These are phyloP conservation scores for Trichomonas gallinae DNA, from an alignment of 208 protist species.

Conservation along the genomic window DNA sequence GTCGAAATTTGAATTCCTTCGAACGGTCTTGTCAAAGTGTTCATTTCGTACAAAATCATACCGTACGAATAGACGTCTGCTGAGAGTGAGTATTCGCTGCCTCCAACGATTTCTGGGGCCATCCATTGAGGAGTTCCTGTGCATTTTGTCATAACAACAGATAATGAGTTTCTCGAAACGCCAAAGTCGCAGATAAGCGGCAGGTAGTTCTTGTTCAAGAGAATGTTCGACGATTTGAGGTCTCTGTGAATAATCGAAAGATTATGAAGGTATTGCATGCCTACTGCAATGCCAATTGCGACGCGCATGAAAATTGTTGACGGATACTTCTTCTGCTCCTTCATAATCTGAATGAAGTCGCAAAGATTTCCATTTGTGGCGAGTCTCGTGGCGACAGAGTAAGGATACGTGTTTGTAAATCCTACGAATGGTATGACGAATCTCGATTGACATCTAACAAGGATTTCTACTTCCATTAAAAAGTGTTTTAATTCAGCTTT, in stretches of 20 bases:
- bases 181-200: not conserved
- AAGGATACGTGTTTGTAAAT: not conserved
- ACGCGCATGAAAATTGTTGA: not conserved
- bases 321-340: not conserved
- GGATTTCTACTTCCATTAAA: not conserved
- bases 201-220: not conserved
- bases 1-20: not conserved
- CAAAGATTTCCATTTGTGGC: not conserved
- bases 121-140: slow-evolving; percentile 44
- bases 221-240: not conserved
- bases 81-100: slow-evolving; percentile 1
- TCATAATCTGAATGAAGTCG: not conserved
- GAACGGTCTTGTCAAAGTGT: not conserved
- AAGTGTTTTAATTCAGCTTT: not conserved
- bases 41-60: not conserved
- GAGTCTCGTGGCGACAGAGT: not conserved
- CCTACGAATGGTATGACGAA: not conserved
- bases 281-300: not conserved
- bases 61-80: slow-evolving; percentile 30
- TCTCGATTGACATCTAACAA: not conserved
- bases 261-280: not conserved
- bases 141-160: not conserved
- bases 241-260: not conserved
- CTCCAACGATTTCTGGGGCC: slow-evolving; percentile 40
- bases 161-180: not conserved